A percentile compares a stretch with the other conserved stretches of the same genome.
Conservation (phyloP, 495 filamentous ascomycete species). For the Oleoguttula mirabilis region DNA sequence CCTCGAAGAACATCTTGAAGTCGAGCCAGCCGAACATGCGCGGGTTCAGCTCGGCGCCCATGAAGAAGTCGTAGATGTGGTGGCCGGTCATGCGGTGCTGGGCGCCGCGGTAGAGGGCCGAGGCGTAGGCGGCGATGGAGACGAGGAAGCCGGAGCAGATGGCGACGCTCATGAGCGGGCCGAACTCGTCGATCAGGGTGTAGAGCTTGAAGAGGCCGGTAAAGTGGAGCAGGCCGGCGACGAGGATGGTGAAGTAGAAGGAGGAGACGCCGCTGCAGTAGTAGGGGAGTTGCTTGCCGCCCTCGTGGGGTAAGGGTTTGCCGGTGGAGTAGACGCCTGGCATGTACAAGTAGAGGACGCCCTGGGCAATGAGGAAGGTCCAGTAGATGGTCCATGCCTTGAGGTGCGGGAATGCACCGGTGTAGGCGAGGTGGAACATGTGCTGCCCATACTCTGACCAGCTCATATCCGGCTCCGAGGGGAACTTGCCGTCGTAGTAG, state of each 20-base stretch:
- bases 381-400: conserved; percentile 90
- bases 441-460: conserved; percentile 54
- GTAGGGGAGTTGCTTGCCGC: conserved; percentile 75
- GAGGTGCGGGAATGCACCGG: conserved; percentile 64
- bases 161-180: conserved; percentile 75
- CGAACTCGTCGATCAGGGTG: conserved; percentile 91
- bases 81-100: conserved; percentile 87
- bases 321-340: conserved; percentile 76
- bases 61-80: conserved; percentile 95
- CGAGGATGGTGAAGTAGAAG: conserved; percentile 71
- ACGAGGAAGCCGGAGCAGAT: conserved; percentile 79
- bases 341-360: conserved; percentile 63
- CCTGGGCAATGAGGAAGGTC: conserved; percentile 78
- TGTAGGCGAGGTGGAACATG: conserved; percentile 57
- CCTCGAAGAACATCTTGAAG: conserved; percentile 99
- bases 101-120: conserved; percentile 64
- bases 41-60: conserved; percentile 96
- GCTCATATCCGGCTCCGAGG: conserved; percentile 50
- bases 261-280: conserved; percentile 83
- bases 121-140: conserved; percentile 71
- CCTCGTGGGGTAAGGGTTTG: conserved; percentile 71
- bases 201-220: conserved; percentile 80
- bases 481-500: conserved; percentile 77
- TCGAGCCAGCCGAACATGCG: conserved; percentile 87
- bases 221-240: conserved; percentile 58